Conservation (phyloP, 805 yeast genomes). For the Lipomyces sp. region DNA sequence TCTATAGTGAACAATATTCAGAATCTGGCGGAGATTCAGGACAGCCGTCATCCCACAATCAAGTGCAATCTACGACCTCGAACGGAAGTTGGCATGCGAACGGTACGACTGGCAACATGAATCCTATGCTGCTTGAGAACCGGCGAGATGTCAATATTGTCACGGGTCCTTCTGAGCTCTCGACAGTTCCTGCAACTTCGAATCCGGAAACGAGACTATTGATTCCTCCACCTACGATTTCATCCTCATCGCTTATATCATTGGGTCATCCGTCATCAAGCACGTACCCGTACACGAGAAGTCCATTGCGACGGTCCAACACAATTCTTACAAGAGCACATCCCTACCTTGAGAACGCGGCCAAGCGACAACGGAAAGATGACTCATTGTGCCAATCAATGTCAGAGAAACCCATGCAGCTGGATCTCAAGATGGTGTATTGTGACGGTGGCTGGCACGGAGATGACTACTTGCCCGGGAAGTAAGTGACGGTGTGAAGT, state of each 20-base stretch:
- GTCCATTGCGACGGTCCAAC: constrained; percentile 23
- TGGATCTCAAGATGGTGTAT: constrained; percentile 25
- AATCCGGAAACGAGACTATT: constrained; percentile 7
- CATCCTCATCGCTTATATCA: constrained; percentile 2
- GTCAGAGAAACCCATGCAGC: constrained; percentile 19
- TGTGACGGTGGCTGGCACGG: constrained; percentile 38
- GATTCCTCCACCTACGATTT: constrained; percentile 11
- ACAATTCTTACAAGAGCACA: constrained; percentile 27
- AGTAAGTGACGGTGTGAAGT: constrained; percentile 16
- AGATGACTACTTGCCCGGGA: constrained; percentile 30
- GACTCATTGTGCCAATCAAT: constrained; percentile 12
- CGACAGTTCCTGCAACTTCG: background rate
- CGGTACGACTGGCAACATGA: background rate
- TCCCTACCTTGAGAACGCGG: constrained; percentile 21
- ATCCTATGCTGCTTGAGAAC: constrained; percentile 4
- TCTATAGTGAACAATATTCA: constrained; percentile 11
- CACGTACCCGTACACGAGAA: constrained; percentile 5
- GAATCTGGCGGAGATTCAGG: background rate
- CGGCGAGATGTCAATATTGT: background rate
- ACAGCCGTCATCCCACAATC: constrained; percentile 2
- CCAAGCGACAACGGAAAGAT: constrained; percentile 29
- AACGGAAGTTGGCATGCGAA: constrained; percentile 2
- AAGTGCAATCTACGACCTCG: constrained; percentile 6
- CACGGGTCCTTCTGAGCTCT: background rate
- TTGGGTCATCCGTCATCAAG: background rate